phyloP scores from a whole-genome alignment of 345 rosid species.

The Eucalyptus curtisii region DNA sequence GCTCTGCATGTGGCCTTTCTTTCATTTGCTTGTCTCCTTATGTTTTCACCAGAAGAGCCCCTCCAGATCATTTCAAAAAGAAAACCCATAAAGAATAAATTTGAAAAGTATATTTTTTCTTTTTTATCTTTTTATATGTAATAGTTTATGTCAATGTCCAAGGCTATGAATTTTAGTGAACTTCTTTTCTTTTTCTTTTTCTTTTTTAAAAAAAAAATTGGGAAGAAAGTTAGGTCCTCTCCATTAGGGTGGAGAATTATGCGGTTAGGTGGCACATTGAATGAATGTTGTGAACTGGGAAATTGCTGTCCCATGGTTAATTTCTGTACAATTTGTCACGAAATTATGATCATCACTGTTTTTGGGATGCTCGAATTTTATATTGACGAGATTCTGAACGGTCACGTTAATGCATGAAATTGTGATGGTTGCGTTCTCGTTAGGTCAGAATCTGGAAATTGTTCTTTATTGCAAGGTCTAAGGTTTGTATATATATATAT shows the following conservation, averaged over 20 bases:
- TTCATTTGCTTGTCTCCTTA: background rate
- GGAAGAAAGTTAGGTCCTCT: background rate
- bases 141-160: background rate
- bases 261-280: background rate
- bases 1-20: background rate
- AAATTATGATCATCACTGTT: background rate
- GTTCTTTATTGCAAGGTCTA: background rate
- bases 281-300: background rate
- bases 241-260: background rate
- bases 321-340: background rate
- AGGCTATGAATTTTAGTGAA: background rate
- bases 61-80: background rate
- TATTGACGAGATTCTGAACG: background rate
- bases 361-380: background rate
- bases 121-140: accelerated
- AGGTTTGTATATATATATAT: background rate
- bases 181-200: background rate
- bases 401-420: background rate
- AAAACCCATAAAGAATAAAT: background rate
- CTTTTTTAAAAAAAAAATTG: background rate
- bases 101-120: background rate
- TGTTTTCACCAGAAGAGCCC: background rate
- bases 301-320: background rate
- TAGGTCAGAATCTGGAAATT: background rate
- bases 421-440: background rate